These are phyloP conservation scores for Tuber microsphaerosporum DNA, from an alignment of 495 filamentous ascomycete species.

Conservation along the genomic window DNA sequence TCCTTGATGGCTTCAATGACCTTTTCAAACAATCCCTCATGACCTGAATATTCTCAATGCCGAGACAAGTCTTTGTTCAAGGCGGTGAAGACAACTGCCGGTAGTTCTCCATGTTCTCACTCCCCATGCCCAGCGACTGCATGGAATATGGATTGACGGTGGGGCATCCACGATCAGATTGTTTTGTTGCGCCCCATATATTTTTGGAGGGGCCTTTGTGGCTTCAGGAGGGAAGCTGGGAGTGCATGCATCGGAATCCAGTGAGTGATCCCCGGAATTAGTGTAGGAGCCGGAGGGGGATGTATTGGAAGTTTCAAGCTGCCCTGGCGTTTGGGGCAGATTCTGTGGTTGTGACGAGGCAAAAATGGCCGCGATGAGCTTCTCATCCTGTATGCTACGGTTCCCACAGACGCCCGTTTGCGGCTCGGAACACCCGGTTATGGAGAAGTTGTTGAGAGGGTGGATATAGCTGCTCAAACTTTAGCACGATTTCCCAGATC, in stretches of 20 bases:
- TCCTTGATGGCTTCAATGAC: conserved; percentile 89
- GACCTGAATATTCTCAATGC: conserved; percentile 98
- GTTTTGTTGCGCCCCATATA: conserved; percentile 89
- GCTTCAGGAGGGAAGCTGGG: conserved; percentile 9
- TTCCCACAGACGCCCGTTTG: conserved; percentile 79
- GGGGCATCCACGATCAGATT: conserved; percentile 98
- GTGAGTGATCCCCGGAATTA: conserved; percentile 16
- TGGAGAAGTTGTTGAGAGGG: conserved; percentile 92
- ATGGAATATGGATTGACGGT: conserved; percentile 93
- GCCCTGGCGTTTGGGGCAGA: conserved; percentile 33
- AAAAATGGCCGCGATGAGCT: conserved; percentile 86
- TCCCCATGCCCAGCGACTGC: conserved; percentile 87
- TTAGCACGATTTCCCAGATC: conserved; percentile 14
- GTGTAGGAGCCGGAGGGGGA: conserved; percentile 35
- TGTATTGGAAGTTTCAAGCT: conserved; percentile 34
- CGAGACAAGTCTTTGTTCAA: conserved; percentile 78
- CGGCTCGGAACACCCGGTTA: conserved; percentile 90
- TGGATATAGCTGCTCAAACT: conserved; percentile 61
- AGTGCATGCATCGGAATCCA: conserved; percentile 5
- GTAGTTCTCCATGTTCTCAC: conserved; percentile 98
- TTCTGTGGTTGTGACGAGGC: conserved; percentile 43
- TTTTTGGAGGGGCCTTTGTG: conserved; percentile 25
- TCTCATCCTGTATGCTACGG: conserved; percentile 91
- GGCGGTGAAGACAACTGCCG: conserved; percentile 55
- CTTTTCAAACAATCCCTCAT: conserved; percentile 90